Evolutionary conservation across 2,329 filamentous ascomycete genomes (phyloP), one percentile per base, ranked within the genome.

Genomic region (Xylariaceae sp.): DNA sequence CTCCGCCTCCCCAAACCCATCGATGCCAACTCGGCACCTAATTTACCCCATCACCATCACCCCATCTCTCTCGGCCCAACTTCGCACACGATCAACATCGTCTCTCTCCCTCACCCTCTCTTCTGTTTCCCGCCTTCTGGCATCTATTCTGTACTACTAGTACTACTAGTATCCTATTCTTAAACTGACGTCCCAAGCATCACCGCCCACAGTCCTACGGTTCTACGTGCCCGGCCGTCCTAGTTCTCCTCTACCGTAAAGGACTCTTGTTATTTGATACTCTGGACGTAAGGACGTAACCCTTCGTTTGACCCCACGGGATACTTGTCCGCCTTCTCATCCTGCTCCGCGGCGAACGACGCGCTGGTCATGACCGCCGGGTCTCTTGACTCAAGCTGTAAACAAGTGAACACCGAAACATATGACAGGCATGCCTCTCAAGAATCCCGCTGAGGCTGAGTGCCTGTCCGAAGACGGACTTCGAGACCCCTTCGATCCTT

Each of bases 401-500:
- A 52, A 56, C 51, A 58, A 58, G 50, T 47, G 57, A 60, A 39
- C 37, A 62, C 8, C 45, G 59, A 5, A 30, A 49, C 64, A 67
- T 58, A 67, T 60, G 61, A 67, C 68, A 61, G 66, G 62, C 37
- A 63, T 67, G 57, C 64, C 65, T 53, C 56, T 64, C 30, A 66
- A 64, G 60, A 66, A 69, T 44, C 56, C 68, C 13, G 51, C 60
- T 48, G 47, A 59, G 23, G 23, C 23, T 5, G 23, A 30, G 10
- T 70, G 69, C 56, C 64, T 63, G 11, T 60, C 66, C 59, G 68
- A 67, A 49, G 69, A 71, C 55, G 49, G 52, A 23, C 54, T 58
- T 42, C 56, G 57, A 51, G 61, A 67, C 61, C 11, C 68, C 13
- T 70, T 69, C 56, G 70, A 72, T 18, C 64, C 66, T 54, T 66